Evolutionary conservation across 768 basidiomycete species (phyloP).

Genomic region (Mycena capillaripes): DNA sequence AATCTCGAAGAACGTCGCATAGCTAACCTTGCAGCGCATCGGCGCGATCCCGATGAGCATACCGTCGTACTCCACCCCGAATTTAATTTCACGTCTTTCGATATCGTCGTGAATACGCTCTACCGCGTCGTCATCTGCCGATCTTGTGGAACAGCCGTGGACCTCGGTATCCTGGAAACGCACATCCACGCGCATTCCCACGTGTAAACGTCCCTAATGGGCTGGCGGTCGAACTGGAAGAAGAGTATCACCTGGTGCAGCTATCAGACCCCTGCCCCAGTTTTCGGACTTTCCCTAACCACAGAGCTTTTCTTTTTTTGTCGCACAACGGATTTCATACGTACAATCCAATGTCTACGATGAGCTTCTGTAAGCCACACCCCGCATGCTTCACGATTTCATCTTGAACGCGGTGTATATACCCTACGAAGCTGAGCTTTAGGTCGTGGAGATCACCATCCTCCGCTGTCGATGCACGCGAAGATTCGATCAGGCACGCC

Average conservation of each 20-base stretch:
- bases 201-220: neutral
- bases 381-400: slow-evolving; percentile 18
- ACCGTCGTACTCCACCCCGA: neutral
- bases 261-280: neutral
- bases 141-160: neutral
- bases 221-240: neutral
- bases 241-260: neutral
- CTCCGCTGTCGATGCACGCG: neutral
- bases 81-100: neutral
- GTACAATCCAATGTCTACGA: too few relatives aligned
- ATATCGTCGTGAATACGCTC: neutral
- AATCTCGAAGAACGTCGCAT: neutral
- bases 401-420: neutral
- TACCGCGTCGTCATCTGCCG: neutral
- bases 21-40: too few relatives aligned
- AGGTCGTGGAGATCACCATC: neutral
- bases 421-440: neutral
- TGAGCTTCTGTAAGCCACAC: too few relatives aligned
- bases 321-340: too few relatives aligned
- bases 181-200: neutral
- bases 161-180: neutral
- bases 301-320: neutral
- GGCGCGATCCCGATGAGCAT: neutral
- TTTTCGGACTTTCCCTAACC: neutral
- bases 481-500: neutral